Evolutionary conservation across 2,329 filamentous ascomycete genomes (phyloP).

Genomic region (Fusarium nygamai): DNA sequence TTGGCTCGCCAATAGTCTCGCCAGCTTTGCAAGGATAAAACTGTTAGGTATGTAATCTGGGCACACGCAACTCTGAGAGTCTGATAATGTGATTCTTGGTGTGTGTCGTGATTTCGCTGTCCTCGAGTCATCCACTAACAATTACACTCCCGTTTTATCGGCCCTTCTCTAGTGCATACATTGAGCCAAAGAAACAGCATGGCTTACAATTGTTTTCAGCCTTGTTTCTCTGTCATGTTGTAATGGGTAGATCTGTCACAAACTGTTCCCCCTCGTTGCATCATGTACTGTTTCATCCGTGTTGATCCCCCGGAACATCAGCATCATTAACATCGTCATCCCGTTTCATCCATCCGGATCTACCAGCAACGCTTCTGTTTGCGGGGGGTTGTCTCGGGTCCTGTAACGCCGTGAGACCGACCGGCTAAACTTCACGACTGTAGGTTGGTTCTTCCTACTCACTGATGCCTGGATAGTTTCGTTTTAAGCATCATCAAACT

Average conservation of each 20-base stretch:
- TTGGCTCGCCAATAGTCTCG: conserved; percentile 26
- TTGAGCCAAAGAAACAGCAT: neutral
- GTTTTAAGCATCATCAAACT: neutral
- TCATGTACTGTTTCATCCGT: conserved; percentile 34
- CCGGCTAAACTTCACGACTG: neutral
- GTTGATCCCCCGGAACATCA: conserved; percentile 24
- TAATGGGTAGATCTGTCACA: conserved; percentile 28
- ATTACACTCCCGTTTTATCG: conserved; percentile 15
- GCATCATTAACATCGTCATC: conserved; percentile 6
- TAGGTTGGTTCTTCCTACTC: neutral
- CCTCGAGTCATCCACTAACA: neutral
- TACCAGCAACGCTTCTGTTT: conserved; percentile 20
- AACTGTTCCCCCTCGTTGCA: conserved; percentile 23
- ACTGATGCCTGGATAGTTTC: neutral
- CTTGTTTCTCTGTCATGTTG: conserved; percentile 17
- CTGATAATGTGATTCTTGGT: neutral
- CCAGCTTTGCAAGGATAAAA: conserved; percentile 3
- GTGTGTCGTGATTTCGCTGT: neutral
- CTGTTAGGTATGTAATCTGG: neutral
- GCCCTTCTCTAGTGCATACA: conserved; percentile 15
- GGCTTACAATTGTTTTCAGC: neutral
- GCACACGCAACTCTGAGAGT: conserved; percentile 20
- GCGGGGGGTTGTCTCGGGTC: conserved; percentile 24
- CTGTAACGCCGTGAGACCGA: conserved; percentile 4
- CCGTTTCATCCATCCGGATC: conserved; percentile 20